Base-by-base conservation (phyloP, 345 rosid genomes). In the Noccaea caerulescens region DNA sequence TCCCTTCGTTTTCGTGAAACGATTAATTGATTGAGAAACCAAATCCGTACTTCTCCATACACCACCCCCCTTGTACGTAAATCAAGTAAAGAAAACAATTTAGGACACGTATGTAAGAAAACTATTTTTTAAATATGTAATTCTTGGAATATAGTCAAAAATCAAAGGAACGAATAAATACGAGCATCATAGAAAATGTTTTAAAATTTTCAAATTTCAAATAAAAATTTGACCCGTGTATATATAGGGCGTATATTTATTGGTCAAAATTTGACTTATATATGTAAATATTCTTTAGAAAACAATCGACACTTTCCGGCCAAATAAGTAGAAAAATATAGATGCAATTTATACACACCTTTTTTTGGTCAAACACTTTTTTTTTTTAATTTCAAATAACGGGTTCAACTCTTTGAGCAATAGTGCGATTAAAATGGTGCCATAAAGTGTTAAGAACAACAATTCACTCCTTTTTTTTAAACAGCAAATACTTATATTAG, bases 51-150 rank as follows among this genome's bases (percentile, higher is more conserved):
- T 53, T 62, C 69, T 71, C 63, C 49, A 34, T 20, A 20, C 69
- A 71, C 23, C 30, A 71, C 55, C 64, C 37, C 37, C 50, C 32
- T 38, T 38, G 16, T 27, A 46, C 55, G 42, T 27, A 45, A 46
- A 16, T 44, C 51, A 55, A 54, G 10, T 43, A 25, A 45, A 63
- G 5, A 62, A 54, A 11, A 16, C 53, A 10, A 63, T 63, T 16
- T 27, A 30, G 56, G 58, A 39, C 76, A 72, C 58, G 76, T 63
- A 72, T 46, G 42, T 27, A 55, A 37, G 42, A 60, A 41, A 71
- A 42, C 11, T 18, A 51, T 23, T 30, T 8, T 13, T 33, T 14
- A 6, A 12, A 52, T 20, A 20, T 43, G 6, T 43, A 33, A 16
- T 53, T 12, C 63, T 36, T 63, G 20, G 39, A 34, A 38, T 20